Conservation (phyloP, 768 basidiomycete genomes). For the Sarcodon sp. region DNA sequence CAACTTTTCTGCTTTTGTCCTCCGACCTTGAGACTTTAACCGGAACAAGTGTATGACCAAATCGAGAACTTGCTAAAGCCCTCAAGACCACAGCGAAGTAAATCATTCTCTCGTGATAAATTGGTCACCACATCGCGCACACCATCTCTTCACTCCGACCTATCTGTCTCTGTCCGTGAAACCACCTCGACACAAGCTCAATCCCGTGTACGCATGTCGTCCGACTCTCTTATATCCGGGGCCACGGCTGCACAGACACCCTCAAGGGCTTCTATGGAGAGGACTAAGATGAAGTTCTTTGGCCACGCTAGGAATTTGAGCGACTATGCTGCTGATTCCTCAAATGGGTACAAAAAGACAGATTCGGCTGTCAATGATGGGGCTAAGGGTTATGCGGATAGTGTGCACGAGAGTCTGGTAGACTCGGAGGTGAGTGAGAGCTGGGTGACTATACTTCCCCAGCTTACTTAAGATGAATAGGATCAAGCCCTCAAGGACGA, state of each 20-base stretch:
- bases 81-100: constrained; percentile 49
- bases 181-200: neutral
- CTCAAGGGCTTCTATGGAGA: neutral
- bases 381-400: neutral
- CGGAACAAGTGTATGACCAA: constrained; percentile 54
- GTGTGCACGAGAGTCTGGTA: constrained; percentile 3
- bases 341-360: neutral
- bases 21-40: constrained; percentile 1
- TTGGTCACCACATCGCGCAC: neutral
- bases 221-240: neutral
- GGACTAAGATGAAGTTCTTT: too few relatives aligned
- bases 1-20: neutral
- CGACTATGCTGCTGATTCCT: neutral
- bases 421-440: constrained; percentile 6
- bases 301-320: too few relatives aligned
- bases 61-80: constrained; percentile 56
- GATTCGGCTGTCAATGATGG: neutral
- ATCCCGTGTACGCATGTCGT: neutral
- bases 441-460: neutral
- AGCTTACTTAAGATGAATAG: constrained; percentile 19
- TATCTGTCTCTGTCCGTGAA: neutral
- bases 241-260: neutral
- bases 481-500: constrained; percentile 46
- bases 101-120: constrained; percentile 35
- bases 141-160: neutral